These are phyloP conservation scores for Thinopyrum elongatum DNA, from an alignment of 176 grass and related monocot genomes.

Conservation along the genomic window DNA sequence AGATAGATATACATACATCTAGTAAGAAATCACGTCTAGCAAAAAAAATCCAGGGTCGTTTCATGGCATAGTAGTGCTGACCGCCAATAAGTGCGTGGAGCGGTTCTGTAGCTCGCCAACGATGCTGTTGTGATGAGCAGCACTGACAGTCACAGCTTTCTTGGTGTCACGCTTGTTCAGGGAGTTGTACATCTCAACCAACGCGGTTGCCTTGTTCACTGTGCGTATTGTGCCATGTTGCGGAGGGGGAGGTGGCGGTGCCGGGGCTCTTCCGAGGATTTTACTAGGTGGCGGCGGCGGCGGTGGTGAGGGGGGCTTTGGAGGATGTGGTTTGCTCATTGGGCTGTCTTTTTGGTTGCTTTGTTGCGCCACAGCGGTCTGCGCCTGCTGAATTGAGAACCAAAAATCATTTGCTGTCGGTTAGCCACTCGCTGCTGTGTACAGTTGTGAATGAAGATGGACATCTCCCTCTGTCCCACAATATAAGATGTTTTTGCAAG, in stretches of 20 bases:
- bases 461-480: not conserved
- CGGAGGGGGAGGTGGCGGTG: constrained; percentile 40
- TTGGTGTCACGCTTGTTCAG: constrained; percentile 59
- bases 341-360: not conserved
- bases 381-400: not conserved
- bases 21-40: not conserved
- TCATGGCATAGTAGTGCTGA: constrained; percentile 15
- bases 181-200: constrained; percentile 83
- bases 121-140: constrained; percentile 46
- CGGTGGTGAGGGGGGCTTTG: constrained; percentile 32
- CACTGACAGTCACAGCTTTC: constrained; percentile 32
- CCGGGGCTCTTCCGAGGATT: not conserved
- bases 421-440: not conserved
- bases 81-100: constrained; percentile 74
- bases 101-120: constrained; percentile 92
- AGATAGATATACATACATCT: not conserved
- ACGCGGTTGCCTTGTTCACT: constrained; percentile 60
- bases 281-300: constrained; percentile 35
- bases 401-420: not conserved
- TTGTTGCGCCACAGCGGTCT: not conserved
- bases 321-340: not conserved
- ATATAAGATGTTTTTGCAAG: too few relatives aligned
- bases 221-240: constrained; percentile 25
- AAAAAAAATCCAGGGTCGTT: not conserved
- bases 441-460: not conserved